Percentiles rank a stretch among this genome's conserved stretches.
These are phyloP conservation scores for Zea luxurians DNA, from an alignment of 176 grass and related monocot genomes.

Conservation along the genomic window DNA sequence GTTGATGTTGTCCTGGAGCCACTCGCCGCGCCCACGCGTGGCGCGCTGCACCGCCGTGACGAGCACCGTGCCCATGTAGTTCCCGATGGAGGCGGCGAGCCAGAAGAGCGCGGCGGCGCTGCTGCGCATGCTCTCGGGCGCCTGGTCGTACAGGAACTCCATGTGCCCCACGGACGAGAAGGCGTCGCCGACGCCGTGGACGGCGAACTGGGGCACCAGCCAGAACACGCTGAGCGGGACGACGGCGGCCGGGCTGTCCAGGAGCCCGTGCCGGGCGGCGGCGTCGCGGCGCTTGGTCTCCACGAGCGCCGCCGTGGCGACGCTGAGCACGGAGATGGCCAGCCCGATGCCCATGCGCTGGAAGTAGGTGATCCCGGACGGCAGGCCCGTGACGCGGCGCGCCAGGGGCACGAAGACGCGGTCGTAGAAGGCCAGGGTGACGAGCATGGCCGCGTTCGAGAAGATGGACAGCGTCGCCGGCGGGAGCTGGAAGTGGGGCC, in stretches of 20 bases:
- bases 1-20: conserved; percentile 95
- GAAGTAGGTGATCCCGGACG: conserved; percentile 66
- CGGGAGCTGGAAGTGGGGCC: conserved; percentile 49
- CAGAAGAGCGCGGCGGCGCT: conserved; percentile 72
- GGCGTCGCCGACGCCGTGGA: conserved; percentile 67
- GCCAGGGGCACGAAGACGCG: conserved; percentile 58
- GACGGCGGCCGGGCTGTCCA: conserved; percentile 26
- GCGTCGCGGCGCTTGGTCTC: conserved; percentile 53
- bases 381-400: conserved; percentile 55
- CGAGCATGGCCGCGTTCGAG: conserved; percentile 39
- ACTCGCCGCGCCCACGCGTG: conserved; percentile 56
- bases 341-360: conserved; percentile 77
- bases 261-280: conserved; percentile 47
- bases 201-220: conserved; percentile 74
- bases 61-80: conserved; percentile 69
- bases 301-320: conserved; percentile 60
- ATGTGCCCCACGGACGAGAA: conserved; percentile 63
- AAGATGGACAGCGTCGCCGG: conserved; percentile 68
- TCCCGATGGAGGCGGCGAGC: conserved; percentile 59
- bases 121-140: conserved; percentile 93
- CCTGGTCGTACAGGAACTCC: conserved; percentile 89
- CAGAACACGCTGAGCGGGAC: conserved; percentile 74
- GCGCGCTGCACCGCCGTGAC: conserved; percentile 63
- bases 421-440: conserved; percentile 61
- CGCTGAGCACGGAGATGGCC: conserved; percentile 49